phyloP scores from a whole-genome alignment of 2,329 filamentous ascomycete genomes.

The Cladosporium sp. region DNA sequence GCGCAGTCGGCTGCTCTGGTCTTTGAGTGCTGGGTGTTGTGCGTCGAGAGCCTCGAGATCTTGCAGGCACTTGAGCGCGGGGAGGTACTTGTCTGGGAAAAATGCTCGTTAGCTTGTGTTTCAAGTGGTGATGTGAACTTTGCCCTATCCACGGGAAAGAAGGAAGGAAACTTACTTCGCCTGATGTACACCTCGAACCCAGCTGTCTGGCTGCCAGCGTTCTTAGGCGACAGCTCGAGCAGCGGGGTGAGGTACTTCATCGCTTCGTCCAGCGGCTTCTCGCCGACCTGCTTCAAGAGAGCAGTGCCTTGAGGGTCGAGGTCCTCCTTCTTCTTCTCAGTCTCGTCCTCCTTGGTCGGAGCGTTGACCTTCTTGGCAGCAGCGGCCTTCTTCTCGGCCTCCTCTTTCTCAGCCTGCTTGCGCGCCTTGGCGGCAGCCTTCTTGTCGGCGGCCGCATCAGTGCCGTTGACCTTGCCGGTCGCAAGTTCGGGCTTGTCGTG shows the following conservation, averaged over 20 bases:
- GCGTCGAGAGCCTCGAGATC: conserved; percentile 69
- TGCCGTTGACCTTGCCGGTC: conserved; percentile 69
- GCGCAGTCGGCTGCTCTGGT: conserved; percentile 12
- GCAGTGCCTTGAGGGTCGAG: conserved; percentile 81
- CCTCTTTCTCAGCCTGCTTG: conserved; percentile 75
- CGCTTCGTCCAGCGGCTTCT: conserved; percentile 78
- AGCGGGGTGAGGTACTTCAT: conserved; percentile 83
- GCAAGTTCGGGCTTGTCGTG: conserved; percentile 70
- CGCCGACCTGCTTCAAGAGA: conserved; percentile 63
- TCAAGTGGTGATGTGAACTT: not conserved
- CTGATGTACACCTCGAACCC: conserved; percentile 90
- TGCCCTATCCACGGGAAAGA: not conserved
- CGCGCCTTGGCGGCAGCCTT: conserved; percentile 70
- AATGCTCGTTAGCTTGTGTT: conserved; percentile 17
- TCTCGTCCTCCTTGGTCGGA: conserved; percentile 59
- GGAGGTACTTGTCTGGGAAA: conserved; percentile 70
- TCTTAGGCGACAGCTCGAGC: conserved; percentile 78
- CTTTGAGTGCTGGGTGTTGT: conserved; percentile 13
- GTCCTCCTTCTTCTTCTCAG: conserved; percentile 79
- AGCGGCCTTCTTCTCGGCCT: conserved; percentile 70
- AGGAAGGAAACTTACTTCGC: conserved; percentile 63
- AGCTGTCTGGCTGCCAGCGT: conserved; percentile 75
- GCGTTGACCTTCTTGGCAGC: conserved; percentile 54
- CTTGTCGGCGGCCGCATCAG: conserved; percentile 79
- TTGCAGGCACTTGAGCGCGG: conserved; percentile 82